Base-by-base conservation (phyloP, 2,329 filamentous ascomycete genomes). In the Triangularia verruculosa region DNA sequence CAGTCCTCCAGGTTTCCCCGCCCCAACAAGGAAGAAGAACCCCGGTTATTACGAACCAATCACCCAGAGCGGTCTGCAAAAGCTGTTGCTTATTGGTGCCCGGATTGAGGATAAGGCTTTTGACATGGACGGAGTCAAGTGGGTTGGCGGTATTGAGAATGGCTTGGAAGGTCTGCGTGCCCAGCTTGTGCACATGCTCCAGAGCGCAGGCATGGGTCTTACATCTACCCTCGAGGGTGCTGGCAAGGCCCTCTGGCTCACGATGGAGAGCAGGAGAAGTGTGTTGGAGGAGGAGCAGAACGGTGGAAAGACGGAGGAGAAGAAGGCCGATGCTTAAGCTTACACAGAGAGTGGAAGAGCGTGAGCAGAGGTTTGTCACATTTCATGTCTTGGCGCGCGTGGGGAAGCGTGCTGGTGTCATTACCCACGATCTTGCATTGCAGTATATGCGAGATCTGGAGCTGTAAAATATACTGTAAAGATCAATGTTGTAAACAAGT, bases 91-190 rank as follows among this genome's bases (percentile, higher is more conserved):
- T 32, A 79, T 99, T 13, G 95, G 93, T 60, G 93, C 93, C 13
- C 84, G 95, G 59, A 85, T 97, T 28, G 95, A 99, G 73, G 91
- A 91, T 67, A 89, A 87, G 75, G 86, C 92, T 30, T 93, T 97
- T 72, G 93, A 97, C 73, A 77, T 85, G 55, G 87, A 89, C 11
- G 90, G 90, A 61, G 76, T 88, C 57, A 80, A 78, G 70, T 86
- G 83, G 83, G 81, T 88, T 30, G 84, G 92, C 63, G 83, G 89
- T 34, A 96, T 98, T 70, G 82, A 90, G 69, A 92, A 92, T 64
- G 92, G 93, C 43, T 75, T 97, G 67, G 89, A 92, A 43, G 90
- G 91, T 4, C 80, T 99, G 72, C 85, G 92, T 68, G 89, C 87
- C 57, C 91, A 96, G 79, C 82, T 99, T 65, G 88, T 98, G 60